phyloP scores from a whole-genome alignment of 176 grass and related monocot genomes.

The Typha latifolia region DNA sequence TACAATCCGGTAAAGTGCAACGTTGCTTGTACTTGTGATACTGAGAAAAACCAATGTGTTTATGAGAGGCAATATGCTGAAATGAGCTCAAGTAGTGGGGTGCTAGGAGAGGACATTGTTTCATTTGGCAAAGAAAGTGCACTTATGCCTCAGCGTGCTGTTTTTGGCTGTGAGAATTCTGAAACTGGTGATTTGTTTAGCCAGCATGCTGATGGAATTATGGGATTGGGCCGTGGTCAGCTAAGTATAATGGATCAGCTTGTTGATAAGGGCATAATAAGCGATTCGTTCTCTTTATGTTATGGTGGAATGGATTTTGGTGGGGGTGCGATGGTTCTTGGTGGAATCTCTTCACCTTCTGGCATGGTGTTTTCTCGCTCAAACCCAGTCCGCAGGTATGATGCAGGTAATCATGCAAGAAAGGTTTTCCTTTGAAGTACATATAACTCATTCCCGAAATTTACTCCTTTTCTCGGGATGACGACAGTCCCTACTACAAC shows the following conservation, averaged over 20 bases:
- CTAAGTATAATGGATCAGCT: slow-evolving; percentile 99
- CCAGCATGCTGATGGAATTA: slow-evolving; percentile 98
- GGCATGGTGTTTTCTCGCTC: slow-evolving; percentile 72
- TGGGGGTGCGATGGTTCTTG: slow-evolving; percentile 94
- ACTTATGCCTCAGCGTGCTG: slow-evolving; percentile 81
- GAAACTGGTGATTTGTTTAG: slow-evolving; percentile 98
- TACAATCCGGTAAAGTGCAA: slow-evolving; percentile 89
- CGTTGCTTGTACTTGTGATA: slow-evolving; percentile 71
- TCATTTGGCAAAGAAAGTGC: slow-evolving; percentile 79
- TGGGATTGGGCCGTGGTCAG: slow-evolving; percentile 86
- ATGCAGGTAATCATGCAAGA: neutral
- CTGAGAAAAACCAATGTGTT: slow-evolving; percentile 59
- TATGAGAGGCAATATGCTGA: slow-evolving; percentile 98
- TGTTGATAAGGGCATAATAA: slow-evolving; percentile 75
- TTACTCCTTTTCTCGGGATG: slow-evolving; percentile 47
- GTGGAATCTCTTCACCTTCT: slow-evolving; percentile 53
- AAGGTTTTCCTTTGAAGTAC: slow-evolving; percentile 17
- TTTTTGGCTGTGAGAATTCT: slow-evolving; percentile 96
- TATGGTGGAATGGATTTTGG: slow-evolving; percentile 99
- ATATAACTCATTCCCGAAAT: slow-evolving; percentile 25
- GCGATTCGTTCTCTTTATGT: slow-evolving; percentile 94
- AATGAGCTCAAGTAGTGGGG: slow-evolving; percentile 98
- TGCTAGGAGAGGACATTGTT: slow-evolving; percentile 77
- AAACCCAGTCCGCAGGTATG: slow-evolving; percentile 78
- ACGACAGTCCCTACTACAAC: slow-evolving; percentile 94